Evolutionary conservation across 2,329 filamentous ascomycete species (phyloP).

Genomic region (Fusarium fujikuroi): DNA sequence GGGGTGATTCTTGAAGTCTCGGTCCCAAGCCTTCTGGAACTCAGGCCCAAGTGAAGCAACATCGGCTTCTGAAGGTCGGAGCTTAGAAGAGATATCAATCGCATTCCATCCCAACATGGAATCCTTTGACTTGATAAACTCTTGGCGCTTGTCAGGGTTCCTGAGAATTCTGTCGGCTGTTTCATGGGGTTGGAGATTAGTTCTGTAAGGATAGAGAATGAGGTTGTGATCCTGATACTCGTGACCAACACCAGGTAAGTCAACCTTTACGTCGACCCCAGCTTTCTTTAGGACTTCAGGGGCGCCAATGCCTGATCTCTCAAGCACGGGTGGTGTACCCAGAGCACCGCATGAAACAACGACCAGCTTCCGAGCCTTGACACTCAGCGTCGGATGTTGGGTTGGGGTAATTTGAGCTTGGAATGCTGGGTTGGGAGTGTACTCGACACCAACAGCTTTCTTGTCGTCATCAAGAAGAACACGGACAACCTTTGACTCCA

Average conservation of each 20-base stretch:
- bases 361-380: constrained; percentile 47
- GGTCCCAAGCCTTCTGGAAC: constrained; percentile 65
- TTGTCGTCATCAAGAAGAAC: constrained; percentile 64
- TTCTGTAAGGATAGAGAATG: constrained; percentile 61
- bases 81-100: constrained; percentile 65
- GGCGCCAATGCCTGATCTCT: constrained; percentile 71
- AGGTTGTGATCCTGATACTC: constrained; percentile 68
- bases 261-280: constrained; percentile 57
- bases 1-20: constrained; percentile 57
- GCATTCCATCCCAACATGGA: constrained; percentile 67
- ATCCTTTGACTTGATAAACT: constrained; percentile 59
- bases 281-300: constrained; percentile 59
- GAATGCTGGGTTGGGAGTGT: constrained; percentile 55
- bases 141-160: constrained; percentile 57
- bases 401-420: constrained; percentile 28
- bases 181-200: constrained; percentile 45
- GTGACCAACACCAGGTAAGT: constrained; percentile 63
- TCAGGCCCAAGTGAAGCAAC: constrained; percentile 62
- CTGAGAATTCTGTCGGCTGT: constrained; percentile 63
- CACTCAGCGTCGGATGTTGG: constrained; percentile 14
- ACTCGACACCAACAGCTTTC: constrained; percentile 68
- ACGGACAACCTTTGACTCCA: constrained; percentile 65
- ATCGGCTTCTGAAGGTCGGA: constrained; percentile 65
- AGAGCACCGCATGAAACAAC: constrained; percentile 58
- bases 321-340: constrained; percentile 66